Percentiles rank a stretch among this genome's conserved stretches.
Evolutionary conservation across 805 yeast genomes (phyloP).

Genomic region (Saturnispora serradocipensis): DNA sequence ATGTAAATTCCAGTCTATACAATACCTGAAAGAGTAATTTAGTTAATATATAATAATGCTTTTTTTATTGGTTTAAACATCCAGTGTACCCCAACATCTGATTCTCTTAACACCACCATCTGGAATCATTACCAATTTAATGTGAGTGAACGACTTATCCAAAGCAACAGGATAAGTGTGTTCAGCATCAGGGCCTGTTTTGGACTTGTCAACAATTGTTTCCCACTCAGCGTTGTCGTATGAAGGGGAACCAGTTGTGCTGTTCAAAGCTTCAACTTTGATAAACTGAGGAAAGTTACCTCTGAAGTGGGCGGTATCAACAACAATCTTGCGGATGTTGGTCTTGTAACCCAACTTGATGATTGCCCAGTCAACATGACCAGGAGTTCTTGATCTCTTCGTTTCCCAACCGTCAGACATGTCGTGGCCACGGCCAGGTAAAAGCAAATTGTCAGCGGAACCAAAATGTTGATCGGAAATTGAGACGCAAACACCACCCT

Average conservation of each 20-base stretch:
- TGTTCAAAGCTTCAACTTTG: constrained; percentile 51
- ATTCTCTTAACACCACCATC: constrained; percentile 96
- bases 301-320: constrained; percentile 90
- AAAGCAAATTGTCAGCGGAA: constrained; percentile 74
- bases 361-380: constrained; percentile 89
- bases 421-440: constrained; percentile 92
- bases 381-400: constrained; percentile 69
- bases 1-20: not conserved
- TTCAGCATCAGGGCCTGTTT: constrained; percentile 79
- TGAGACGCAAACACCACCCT: constrained; percentile 82
- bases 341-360: constrained; percentile 66
- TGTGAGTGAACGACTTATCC: constrained; percentile 48
- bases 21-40: not conserved
- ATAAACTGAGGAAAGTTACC: constrained; percentile 90
- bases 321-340: constrained; percentile 47
- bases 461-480: constrained; percentile 93
- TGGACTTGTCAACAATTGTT: constrained; percentile 52
- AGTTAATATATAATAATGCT: not conserved
- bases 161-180: constrained; percentile 41
- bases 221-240: constrained; percentile 48
- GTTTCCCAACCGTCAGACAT: constrained; percentile 99
- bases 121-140: constrained; percentile 76
- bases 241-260: constrained; percentile 29
- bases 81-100: constrained; percentile 60
- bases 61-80: not conserved